Conservation (phyloP, 192 early-diverging fungal genomes). For the Chytriomyces sp. region DNA sequence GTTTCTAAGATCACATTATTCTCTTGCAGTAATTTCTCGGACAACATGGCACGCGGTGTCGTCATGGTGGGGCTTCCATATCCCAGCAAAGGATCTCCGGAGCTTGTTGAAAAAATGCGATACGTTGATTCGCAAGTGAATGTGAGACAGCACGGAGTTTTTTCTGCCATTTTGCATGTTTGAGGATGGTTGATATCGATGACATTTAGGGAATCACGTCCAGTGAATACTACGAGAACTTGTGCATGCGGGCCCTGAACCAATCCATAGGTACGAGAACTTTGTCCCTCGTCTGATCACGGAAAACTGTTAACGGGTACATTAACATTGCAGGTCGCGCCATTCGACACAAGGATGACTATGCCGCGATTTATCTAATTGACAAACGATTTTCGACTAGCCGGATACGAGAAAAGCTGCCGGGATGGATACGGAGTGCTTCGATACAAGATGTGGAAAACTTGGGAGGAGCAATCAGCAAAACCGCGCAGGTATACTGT, state of each 20-base stretch:
- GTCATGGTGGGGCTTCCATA: conserved; percentile 91
- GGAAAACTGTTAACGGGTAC: too few relatives aligned
- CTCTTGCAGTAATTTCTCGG: conserved; percentile 67
- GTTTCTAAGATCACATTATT: neutral
- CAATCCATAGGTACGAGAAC: conserved; percentile 71
- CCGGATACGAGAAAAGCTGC: conserved; percentile 69
- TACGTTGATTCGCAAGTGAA: conserved; percentile 54
- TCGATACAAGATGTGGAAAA: conserved; percentile 31
- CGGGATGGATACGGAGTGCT: conserved; percentile 72
- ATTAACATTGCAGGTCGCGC: conserved; percentile 83
- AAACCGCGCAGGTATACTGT: conserved; percentile 26
- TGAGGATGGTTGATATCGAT: neutral
- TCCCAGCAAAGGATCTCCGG: conserved; percentile 75
- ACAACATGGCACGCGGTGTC: conserved; percentile 80
- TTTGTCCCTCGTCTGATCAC: neutral
- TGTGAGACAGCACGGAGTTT: neutral
- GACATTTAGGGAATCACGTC: conserved; percentile 28
- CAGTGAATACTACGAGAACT: conserved; percentile 83
- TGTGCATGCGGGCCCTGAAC: conserved; percentile 93
- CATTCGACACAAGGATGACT: conserved; percentile 88
- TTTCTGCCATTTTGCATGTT: neutral
- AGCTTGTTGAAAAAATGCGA: conserved; percentile 76
- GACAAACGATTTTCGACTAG: conserved; percentile 68
- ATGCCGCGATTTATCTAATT: conserved; percentile 81
- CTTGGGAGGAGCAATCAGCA: conserved; percentile 37